These are phyloP conservation scores for Mycena latifolia DNA, from an alignment of 768 basidiomycete species.

Conservation along the genomic window DNA sequence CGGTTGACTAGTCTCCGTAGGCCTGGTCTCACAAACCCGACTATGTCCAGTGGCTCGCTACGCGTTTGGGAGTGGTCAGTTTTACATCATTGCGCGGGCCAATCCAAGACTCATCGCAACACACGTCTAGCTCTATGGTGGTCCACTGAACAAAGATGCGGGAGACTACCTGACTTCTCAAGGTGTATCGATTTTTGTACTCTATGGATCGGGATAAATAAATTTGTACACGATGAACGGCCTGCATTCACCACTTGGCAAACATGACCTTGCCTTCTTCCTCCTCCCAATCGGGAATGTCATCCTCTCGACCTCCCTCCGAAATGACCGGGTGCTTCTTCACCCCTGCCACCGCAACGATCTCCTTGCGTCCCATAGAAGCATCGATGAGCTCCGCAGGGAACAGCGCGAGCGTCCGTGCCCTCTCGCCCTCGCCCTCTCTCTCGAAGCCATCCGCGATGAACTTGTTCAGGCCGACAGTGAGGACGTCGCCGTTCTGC, in stretches of 20 bases:
- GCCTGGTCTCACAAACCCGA: too few species aligned
- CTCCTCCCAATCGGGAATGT: conserved; percentile 26
- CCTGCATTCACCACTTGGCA: conserved; percentile 25
- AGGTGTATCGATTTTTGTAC: background rate
- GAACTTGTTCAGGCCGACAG: conserved; percentile 19
- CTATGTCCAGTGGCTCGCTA: too few species aligned
- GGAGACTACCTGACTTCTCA: conserved; percentile 6
- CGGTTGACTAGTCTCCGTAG: too few species aligned
- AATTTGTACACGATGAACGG: conserved; percentile 20
- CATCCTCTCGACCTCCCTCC: conserved; percentile 7
- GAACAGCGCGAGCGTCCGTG: conserved; percentile 17
- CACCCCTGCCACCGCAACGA: background rate
- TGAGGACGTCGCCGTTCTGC: conserved; percentile 23
- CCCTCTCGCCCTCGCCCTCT: conserved; percentile 22
- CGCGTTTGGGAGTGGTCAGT: too few species aligned
- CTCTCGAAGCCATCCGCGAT: conserved; percentile 20
- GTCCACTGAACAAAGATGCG: background rate
- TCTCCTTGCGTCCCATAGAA: conserved; percentile 22
- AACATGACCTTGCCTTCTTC: conserved; percentile 27
- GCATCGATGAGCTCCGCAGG: conserved; percentile 23
- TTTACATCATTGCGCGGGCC: too few species aligned
- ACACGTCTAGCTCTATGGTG: too few species aligned
- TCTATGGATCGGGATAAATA: conserved; percentile 1
- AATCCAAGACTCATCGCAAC: too few species aligned
- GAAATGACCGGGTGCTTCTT: too few species aligned